phyloP scores from a whole-genome alignment of 169 alveolate species.

The Toxoplasma gondii region DNA sequence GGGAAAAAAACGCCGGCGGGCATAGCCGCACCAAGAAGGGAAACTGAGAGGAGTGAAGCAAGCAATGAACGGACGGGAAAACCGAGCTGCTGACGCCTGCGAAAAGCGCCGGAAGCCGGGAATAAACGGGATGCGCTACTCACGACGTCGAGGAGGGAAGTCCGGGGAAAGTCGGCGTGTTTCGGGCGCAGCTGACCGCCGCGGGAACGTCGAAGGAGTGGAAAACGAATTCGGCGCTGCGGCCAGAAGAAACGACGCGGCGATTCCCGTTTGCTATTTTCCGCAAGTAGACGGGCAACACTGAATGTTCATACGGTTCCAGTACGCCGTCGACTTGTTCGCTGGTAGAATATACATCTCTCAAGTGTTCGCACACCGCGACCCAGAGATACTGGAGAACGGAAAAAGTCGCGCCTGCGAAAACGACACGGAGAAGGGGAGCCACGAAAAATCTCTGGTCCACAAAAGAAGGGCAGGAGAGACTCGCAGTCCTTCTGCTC shows the following conservation, averaged over 20 bases:
- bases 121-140: not conserved
- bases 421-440: not conserved
- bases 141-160: not conserved
- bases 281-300: not conserved
- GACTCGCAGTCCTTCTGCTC: not conserved
- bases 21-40: not conserved
- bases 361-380: not conserved
- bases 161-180: not conserved
- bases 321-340: not conserved
- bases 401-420: not conserved
- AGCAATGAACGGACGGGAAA: not conserved
- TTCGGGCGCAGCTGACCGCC: not conserved
- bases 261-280: not conserved
- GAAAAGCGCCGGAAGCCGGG: not conserved
- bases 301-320: not conserved
- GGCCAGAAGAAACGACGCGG: not conserved
- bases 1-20: not conserved
- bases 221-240: not conserved
- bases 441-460: not conserved
- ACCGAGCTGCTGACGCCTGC: not conserved
- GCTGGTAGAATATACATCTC: not conserved
- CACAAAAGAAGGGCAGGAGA: not conserved
- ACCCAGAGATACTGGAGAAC: not conserved
- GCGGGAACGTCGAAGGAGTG: not conserved
- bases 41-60: not conserved